These are phyloP conservation scores for Magnaporthiopsis poae DNA, from an alignment of 2,329 filamentous ascomycete species.

Conservation along the genomic window DNA sequence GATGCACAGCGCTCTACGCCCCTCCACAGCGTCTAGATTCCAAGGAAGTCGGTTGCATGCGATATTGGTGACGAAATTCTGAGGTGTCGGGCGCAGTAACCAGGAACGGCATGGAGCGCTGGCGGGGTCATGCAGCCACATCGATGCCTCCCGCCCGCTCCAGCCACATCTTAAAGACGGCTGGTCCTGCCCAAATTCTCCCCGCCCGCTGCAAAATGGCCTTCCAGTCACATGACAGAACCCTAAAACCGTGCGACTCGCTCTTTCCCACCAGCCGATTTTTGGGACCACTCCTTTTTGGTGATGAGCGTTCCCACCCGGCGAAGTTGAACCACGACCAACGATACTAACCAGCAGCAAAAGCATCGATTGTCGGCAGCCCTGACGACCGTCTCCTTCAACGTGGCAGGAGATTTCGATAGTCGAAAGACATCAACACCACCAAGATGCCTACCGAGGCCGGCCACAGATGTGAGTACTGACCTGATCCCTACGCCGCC, in stretches of 20 bases:
- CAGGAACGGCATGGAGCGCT: no score
- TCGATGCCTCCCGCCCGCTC: not conserved
- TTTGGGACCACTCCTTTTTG: slow-evolving; percentile 1
- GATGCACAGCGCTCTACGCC: not conserved
- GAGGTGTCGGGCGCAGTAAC: not conserved
- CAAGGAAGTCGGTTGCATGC: not conserved
- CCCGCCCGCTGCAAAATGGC: not conserved
- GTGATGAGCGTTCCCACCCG: not conserved
- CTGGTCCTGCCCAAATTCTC: no score
- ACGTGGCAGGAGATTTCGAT: slow-evolving; percentile 8
- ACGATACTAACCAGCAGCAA: slow-evolving; percentile 7
- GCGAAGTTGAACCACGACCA: slow-evolving; percentile 1
- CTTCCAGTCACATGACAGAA: slow-evolving; percentile 3
- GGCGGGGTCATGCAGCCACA: not conserved
- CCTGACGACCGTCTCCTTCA: slow-evolving; percentile 7
- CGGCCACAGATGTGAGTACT: slow-evolving; percentile 75
- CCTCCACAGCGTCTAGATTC: not conserved
- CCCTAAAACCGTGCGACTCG: not conserved
- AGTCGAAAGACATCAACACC: slow-evolving; percentile 10
- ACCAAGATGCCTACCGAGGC: slow-evolving; percentile 79
- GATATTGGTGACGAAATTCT: not conserved
- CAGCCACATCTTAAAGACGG: not conserved
- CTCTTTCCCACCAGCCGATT: slow-evolving; percentile 1
- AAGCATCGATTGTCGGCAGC: slow-evolving; percentile 6
- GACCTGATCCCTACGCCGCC: not conserved